A percentile compares a stretch with the other conserved stretches of the same genome.
phyloP scores from a whole-genome alignment of 164 flowering plant species.

The Macadamia integrifolia region DNA sequence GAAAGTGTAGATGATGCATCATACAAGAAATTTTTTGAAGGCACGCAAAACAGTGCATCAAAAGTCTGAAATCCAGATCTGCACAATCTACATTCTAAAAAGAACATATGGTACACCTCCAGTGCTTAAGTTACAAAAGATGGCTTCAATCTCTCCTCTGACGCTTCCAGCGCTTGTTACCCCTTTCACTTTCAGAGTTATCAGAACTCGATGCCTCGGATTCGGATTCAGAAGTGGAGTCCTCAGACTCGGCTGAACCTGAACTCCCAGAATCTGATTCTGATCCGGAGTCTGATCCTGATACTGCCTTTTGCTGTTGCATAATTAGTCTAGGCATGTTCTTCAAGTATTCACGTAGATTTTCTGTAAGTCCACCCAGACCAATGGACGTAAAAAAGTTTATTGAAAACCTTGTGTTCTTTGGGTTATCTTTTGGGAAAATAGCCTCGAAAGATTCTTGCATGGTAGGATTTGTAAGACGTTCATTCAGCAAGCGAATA shows the following conservation, averaged over 20 bases:
- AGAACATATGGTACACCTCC: too few species aligned
- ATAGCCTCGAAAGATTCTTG: slow-evolving; percentile 76
- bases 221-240: slow-evolving; percentile 30
- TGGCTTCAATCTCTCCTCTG: slow-evolving; percentile 20
- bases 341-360: slow-evolving; percentile 75
- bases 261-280: slow-evolving; percentile 43
- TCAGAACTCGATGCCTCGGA: slow-evolving; percentile 32
- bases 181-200: slow-evolving; percentile 21
- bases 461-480: slow-evolving; percentile 72
- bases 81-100: too few species aligned
- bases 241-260: slow-evolving; percentile 27
- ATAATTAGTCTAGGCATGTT: slow-evolving; percentile 88
- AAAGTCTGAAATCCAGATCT: too few species aligned
- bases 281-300: slow-evolving; percentile 51
- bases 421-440: slow-evolving; percentile 86
- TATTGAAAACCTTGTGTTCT: slow-evolving; percentile 79
- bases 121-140: too few species aligned
- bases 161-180: slow-evolving; percentile 29
- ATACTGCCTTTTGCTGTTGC: slow-evolving; percentile 66
- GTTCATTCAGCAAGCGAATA: slow-evolving; percentile 68
- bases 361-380: slow-evolving; percentile 85
- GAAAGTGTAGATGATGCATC: too few species aligned
- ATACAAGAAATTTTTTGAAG: too few species aligned
- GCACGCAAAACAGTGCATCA: too few species aligned
- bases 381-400: slow-evolving; percentile 96